Evolutionary conservation across 345 rosid species (phyloP), one percentile per base, ranked within the genome.

Genomic region (Salix udensis): DNA sequence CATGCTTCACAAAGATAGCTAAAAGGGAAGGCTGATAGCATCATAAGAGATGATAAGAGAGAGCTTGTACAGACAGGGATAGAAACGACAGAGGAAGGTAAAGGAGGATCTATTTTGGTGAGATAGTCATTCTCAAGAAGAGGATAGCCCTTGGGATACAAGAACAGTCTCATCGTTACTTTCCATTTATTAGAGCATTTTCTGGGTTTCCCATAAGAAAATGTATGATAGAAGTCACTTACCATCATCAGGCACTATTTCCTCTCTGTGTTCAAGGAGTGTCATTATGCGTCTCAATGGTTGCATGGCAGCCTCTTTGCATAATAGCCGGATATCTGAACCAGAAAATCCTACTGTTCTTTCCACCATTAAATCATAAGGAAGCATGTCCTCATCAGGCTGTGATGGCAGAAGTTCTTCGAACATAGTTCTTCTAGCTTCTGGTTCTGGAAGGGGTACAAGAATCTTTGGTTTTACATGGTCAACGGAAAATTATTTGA

Each of bases 241-340:
- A 96, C 99, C 97, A 7, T 93, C 90, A 73, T 96, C 99, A 39
- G 94, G 91, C 77, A 88, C 87, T 60, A 84, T 52, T 19, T 91
- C 99, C 74, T 68, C 79, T 44, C 76, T 78, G 82, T 85, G 86
- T 84, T 93, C 99, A 52, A 96, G 90, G 30, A 80, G 65, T 30
- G 84, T 65, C 91, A 96, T 86, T 65, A 94, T 66, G 58, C 98
- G 95, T 78, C 98, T 84, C 76, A 93, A 66, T 26, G 98, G 99
- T 83, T 92, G 99, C 98, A 96, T 96, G 1, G 98, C 96, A 42
- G 94, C 89, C 87, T 96, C 98, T 86, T 96, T 96, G 77, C 97
- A 93, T 70, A 96, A 84, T 75, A 96, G 84, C 61, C 98, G 82
- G 76, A 92, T 89, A 87, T 96, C 99, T 2, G 99, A 96, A 83